Percentiles rank a stretch among this genome's conserved stretches.
Evolutionary conservation across 1,284 basidiomycete genomes (phyloP).

Genomic region (Vanrija sp.): DNA sequence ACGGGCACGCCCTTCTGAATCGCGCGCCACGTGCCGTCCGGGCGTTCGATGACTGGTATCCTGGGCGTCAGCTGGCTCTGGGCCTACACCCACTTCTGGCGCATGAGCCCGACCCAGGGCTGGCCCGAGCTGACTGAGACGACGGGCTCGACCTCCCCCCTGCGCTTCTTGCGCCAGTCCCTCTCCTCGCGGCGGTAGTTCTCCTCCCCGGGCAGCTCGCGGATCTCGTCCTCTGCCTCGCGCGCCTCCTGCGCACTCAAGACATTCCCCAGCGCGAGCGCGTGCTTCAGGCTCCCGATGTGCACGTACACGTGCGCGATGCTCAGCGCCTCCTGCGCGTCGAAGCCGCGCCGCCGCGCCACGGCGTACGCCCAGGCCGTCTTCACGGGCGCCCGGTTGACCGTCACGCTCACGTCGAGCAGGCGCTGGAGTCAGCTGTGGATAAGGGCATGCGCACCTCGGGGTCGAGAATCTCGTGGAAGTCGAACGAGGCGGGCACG

Average conservation of each 20-base stretch:
- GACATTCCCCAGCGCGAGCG: slow-evolving; percentile 69
- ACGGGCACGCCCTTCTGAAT: slow-evolving; percentile 69
- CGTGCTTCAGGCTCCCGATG: slow-evolving; percentile 79
- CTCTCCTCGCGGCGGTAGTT: slow-evolving; percentile 2
- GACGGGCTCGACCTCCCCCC: not conserved
- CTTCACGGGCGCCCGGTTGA: slow-evolving; percentile 92
- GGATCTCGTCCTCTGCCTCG: slow-evolving; percentile 43
- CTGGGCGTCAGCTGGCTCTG: not conserved
- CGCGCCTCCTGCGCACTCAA: slow-evolving; percentile 51
- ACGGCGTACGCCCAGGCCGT: slow-evolving; percentile 86
- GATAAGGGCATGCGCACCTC: slow-evolving; percentile 21
- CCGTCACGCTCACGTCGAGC: slow-evolving; percentile 59
- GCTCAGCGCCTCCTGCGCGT: slow-evolving; percentile 72
- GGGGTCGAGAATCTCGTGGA: slow-evolving; percentile 33
- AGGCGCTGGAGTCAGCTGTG: slow-evolving; percentile 53
- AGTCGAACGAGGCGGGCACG: slow-evolving; percentile 22
- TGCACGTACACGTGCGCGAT: slow-evolving; percentile 71
- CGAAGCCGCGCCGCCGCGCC: slow-evolving; percentile 78
- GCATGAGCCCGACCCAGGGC: slow-evolving; percentile 88
- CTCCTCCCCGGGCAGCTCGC: slow-evolving; percentile 34
- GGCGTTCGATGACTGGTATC: slow-evolving; percentile 66
- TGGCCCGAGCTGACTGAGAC: slow-evolving; percentile 54
- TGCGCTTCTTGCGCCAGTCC: not conserved
- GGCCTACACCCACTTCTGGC: slow-evolving; percentile 60
- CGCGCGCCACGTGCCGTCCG: slow-evolving; percentile 71